Percentiles rank a stretch among this genome's conserved stretches.
Conservation (phyloP, 768 basidiomycete genomes). For the Termitomyces sp. region DNA sequence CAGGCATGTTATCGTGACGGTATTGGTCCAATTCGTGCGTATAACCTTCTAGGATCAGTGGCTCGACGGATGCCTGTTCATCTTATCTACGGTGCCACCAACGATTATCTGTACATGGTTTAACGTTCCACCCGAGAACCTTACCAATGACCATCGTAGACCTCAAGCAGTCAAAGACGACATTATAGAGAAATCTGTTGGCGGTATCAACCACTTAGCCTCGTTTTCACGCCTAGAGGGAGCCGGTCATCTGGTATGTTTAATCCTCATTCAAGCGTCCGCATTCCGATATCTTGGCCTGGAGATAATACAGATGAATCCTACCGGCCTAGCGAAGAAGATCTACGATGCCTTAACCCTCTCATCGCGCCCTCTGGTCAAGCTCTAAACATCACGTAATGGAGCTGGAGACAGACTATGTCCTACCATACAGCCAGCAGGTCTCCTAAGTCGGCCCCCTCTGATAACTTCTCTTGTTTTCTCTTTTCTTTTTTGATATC, state of each 20-base stretch:
- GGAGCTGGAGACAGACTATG: too few relatives aligned
- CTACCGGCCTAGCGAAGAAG: constrained; percentile 25
- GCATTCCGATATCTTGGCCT: not conserved
- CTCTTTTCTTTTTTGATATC: too few relatives aligned
- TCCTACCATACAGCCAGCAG: too few relatives aligned
- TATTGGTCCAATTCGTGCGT: constrained; percentile 26
- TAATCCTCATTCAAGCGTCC: not conserved
- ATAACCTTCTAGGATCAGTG: constrained; percentile 25
- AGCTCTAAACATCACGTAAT: constrained; percentile 5
- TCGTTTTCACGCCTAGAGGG: constrained; percentile 32
- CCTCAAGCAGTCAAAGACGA: constrained; percentile 30
- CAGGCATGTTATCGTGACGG: constrained; percentile 41
- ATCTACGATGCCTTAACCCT: constrained; percentile 31
- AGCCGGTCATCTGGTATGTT: constrained; percentile 37
- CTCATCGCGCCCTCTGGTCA: constrained; percentile 1
- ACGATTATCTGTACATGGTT: constrained; percentile 36
- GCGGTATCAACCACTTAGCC: constrained; percentile 30
- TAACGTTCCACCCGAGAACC: not conserved
- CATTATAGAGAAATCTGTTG: constrained; percentile 27
- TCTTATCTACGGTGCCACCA: constrained; percentile 39
- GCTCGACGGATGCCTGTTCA: constrained; percentile 35
- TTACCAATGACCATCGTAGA: constrained; percentile 16
- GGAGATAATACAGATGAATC: constrained; percentile 27
- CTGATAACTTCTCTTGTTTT: too few relatives aligned
- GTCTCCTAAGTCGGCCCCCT: too few relatives aligned